Base-by-base conservation (phyloP, 2,329 filamentous ascomycete species). In the Scedosporium apiospermum region DNA sequence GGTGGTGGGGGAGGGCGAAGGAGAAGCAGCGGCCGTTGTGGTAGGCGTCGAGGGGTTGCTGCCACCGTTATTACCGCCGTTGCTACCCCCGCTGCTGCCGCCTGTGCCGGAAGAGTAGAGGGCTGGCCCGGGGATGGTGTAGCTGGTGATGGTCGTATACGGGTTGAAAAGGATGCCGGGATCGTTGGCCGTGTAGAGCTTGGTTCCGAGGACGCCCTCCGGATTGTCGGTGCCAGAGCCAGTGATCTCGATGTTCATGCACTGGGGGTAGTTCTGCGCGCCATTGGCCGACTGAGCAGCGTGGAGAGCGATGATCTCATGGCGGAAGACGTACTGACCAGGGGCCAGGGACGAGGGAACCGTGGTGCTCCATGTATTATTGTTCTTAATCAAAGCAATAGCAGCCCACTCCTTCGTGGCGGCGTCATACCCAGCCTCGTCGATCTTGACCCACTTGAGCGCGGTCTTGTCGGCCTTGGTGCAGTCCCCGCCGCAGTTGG, bases 371-470 rank as follows among this genome's bases (percentile, higher is more conserved):
- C 71, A 73, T 12, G 66, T 68, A 64, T 70, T 72, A 34, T 66
- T 65, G 76, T 72, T 70, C 53, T 72, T 67, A 66, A 82, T 78
- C 63, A 84, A 71, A 0, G 78, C 70, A 63, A 72, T 71, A 3
- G 73, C 66, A 1, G 70, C 71, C 76, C 76, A 78, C 10, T 63
- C 64, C 23, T 71, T 62, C 60, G 69, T 75, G 57, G 73, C 75
- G 65, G 75, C 69, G 64, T 81, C 74, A 65, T 84, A 77, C 63
- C 85, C 86, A 41, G 71, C 76, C 63, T 78, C 78, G 46, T 81
- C 78, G 64, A 88, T 87, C 79, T 89, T 89, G 79, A 86, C 83
- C 72, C 82, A 88, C 66, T 81, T 72, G 34, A 88, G 77, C 4
- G 74, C 69, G 2, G 71, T 73, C 72, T 84, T 82, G 71, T 82